Conservation (phyloP, 2,329 filamentous ascomycete species). For the Lachnellula suecica region DNA sequence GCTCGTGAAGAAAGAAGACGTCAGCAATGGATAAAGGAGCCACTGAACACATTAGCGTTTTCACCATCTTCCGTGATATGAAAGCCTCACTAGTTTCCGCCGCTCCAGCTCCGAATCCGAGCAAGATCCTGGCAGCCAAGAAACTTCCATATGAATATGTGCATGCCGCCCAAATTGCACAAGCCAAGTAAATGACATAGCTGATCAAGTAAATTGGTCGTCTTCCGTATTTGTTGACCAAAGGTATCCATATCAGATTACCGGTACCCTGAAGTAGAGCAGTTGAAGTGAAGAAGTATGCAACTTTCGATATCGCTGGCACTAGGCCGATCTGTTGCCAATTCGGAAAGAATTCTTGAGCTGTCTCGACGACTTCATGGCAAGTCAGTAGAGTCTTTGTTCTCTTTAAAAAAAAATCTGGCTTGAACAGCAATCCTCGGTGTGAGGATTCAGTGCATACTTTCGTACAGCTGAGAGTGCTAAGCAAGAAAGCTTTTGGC, state of each 20-base stretch:
- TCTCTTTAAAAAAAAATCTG: neutral
- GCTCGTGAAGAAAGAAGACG: constrained; percentile 57
- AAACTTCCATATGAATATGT: constrained; percentile 19
- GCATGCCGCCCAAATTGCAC: constrained; percentile 14
- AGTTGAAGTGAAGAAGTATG: constrained; percentile 24
- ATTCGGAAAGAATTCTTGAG: constrained; percentile 20
- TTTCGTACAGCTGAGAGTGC: too few species aligned
- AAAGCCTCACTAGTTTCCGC: constrained; percentile 39
- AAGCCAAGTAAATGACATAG: constrained; percentile 16
- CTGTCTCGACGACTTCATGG: constrained; percentile 13
- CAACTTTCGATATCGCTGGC: constrained; percentile 17
- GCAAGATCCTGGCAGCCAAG: constrained; percentile 20
- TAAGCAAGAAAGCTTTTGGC: neutral
- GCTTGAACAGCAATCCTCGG: neutral
- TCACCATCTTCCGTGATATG: constrained; percentile 52
- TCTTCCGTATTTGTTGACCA: constrained; percentile 25
- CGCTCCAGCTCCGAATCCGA: constrained; percentile 34
- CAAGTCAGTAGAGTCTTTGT: neutral
- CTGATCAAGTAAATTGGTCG: constrained; percentile 20
- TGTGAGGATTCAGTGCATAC: too few species aligned
- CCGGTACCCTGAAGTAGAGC: constrained; percentile 19
- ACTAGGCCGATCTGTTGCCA: constrained; percentile 2
- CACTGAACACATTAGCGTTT: constrained; percentile 51
- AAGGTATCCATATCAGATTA: constrained; percentile 25
- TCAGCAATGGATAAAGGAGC: constrained; percentile 17